Evolutionary conservation across 1,139 yeast genomes (phyloP).

Genomic region (Geotrichum fermentans): DNA sequence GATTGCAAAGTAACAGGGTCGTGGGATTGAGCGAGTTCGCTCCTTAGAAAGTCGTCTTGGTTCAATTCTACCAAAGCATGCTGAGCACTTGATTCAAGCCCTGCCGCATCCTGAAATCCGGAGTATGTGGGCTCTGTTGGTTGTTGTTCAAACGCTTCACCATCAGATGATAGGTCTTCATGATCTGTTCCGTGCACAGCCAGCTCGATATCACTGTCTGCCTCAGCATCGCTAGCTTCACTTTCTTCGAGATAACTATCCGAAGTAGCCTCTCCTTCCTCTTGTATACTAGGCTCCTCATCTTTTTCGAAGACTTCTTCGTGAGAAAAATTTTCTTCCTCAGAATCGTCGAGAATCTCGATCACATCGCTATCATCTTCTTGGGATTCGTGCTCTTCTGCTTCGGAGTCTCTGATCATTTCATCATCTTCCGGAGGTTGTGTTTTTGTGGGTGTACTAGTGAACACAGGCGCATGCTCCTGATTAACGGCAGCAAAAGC

Average conservation of each 20-base stretch:
- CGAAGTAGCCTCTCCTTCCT: conserved; percentile 18
- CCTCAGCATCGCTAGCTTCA: conserved; percentile 11
- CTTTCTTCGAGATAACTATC: conserved; percentile 12
- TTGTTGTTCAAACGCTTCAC: no score
- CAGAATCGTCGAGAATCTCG: conserved; percentile 24
- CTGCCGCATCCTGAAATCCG: no score
- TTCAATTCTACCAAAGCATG: no score
- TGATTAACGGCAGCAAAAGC: not conserved
- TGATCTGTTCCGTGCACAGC: no score
- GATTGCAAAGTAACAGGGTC: no score
- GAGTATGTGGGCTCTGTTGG: no score
- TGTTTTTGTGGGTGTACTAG: not conserved
- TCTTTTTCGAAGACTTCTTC: conserved; percentile 19
- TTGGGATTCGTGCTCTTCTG: not conserved
- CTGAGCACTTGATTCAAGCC: no score
- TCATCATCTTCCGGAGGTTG: not conserved
- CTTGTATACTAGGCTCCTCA: conserved; percentile 19
- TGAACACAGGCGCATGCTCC: not conserved
- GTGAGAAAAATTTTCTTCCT: conserved; percentile 11
- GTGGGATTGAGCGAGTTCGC: no score
- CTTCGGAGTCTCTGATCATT: not conserved
- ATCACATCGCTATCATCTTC: conserved; percentile 30
- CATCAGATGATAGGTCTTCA: no score
- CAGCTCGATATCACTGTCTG: no score
- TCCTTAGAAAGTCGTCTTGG: no score